phyloP scores from a whole-genome alignment of 352 stramenopile species.

The Globisporangium perplexum region DNA sequence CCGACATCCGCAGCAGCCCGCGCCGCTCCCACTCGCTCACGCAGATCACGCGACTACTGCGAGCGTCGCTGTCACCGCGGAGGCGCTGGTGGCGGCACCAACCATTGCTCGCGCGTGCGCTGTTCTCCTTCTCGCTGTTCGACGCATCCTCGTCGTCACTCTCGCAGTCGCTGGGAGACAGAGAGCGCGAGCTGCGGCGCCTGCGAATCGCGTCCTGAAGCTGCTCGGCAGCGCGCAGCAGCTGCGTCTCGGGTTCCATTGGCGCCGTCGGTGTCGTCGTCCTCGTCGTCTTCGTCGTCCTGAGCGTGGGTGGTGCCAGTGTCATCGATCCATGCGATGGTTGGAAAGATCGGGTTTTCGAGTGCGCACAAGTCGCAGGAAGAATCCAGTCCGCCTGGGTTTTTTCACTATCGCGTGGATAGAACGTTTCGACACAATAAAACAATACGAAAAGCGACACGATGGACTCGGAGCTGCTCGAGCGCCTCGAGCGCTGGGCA shows the following conservation, averaged over 20 bases:
- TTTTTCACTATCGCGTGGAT: not conserved
- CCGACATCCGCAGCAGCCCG: slow-evolving; percentile 7
- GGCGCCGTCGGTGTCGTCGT: not conserved
- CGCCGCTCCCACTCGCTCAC: slow-evolving; percentile 8
- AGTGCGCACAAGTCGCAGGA: not conserved
- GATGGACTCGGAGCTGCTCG: slow-evolving; percentile 72
- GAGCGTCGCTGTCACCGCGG: not conserved
- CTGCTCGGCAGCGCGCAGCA: slow-evolving; percentile 46
- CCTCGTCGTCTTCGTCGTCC: too few relatives aligned
- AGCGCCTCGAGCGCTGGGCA: slow-evolving; percentile 70
- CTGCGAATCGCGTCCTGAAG: slow-evolving; percentile 46
- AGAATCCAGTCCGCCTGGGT: not conserved
- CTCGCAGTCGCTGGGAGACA: not conserved
- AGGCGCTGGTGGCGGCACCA: not conserved
- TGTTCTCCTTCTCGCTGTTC: slow-evolving; percentile 2
- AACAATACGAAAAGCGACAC: slow-evolving; percentile 1
- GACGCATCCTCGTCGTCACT: not conserved
- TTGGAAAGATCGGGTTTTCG: slow-evolving; percentile 1
- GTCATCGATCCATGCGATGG: not conserved
- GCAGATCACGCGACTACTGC: not conserved
- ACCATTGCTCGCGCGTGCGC: not conserved
- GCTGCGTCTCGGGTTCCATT: slow-evolving; percentile 2
- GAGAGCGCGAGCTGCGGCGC: slow-evolving; percentile 10
- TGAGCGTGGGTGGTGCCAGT: too few relatives aligned
- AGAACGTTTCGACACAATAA: not conserved